Evolutionary conservation across 306 rosid species (phyloP).

Genomic region (Cucumis sativus): DNA sequence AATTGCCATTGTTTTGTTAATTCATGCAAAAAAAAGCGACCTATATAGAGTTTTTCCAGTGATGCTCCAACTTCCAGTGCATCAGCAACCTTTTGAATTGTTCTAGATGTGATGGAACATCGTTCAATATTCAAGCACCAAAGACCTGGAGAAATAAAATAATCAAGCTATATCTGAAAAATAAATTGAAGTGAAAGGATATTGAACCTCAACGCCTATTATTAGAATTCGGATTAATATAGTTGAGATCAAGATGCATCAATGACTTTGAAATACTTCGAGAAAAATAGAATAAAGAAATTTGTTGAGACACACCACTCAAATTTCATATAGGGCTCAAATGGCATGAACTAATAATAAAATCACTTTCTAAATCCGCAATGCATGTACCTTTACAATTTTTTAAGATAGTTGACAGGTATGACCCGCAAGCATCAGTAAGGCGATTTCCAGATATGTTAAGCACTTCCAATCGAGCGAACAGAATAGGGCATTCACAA

Average conservation of each 20-base stretch:
- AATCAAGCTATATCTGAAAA: not conserved
- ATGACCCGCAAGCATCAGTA: constrained; percentile 81
- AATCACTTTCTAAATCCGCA: not conserved
- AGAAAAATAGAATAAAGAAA: not conserved
- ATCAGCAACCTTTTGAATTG: constrained; percentile 64
- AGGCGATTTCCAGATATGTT: constrained; percentile 88
- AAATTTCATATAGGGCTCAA: not conserved
- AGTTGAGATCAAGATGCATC: not conserved
- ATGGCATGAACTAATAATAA: not conserved
- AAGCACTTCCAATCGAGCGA: constrained; percentile 72
- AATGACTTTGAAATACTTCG: not conserved
- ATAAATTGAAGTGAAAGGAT: not conserved
- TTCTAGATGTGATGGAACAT: constrained; percentile 71
- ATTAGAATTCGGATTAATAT: not conserved
- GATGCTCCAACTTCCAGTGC: constrained; percentile 47
- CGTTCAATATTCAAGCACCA: constrained; percentile 70
- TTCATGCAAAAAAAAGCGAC: constrained; percentile 22
- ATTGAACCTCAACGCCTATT: not conserved
- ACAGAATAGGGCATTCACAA: constrained; percentile 68
- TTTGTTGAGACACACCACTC: not conserved
- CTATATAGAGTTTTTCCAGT: constrained; percentile 65
- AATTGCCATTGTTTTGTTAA: not conserved
- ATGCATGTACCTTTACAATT: constrained; percentile 54
- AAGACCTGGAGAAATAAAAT: constrained; percentile 36
- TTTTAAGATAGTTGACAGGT: constrained; percentile 63